Conservation (phyloP, 2,329 filamentous ascomycete genomes). For the Monosporascus sp. region DNA sequence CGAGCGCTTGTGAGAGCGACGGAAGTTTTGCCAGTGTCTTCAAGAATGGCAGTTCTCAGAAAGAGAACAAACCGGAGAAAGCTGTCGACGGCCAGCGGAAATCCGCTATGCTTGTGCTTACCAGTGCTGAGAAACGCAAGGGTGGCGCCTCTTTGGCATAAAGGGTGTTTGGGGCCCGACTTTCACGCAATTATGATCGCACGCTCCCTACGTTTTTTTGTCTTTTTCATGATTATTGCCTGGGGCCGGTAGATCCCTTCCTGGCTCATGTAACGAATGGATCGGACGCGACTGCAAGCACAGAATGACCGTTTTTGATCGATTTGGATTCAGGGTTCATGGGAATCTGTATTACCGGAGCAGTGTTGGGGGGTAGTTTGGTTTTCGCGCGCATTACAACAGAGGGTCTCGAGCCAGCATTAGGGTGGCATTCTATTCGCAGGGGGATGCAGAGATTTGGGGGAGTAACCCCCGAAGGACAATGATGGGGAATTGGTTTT, state of each 20-base stretch:
- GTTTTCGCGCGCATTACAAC: constrained; percentile 15
- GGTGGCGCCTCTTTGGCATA: constrained; percentile 37
- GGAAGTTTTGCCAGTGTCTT: constrained; percentile 64
- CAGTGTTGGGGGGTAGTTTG: constrained; percentile 9
- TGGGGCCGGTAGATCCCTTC: constrained; percentile 25
- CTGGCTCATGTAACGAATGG: constrained; percentile 19
- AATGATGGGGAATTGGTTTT: background rate
- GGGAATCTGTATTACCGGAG: constrained; percentile 12
- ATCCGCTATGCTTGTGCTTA: constrained; percentile 81
- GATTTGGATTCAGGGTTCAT: constrained; percentile 17
- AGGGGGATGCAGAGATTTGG: background rate
- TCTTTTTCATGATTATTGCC: constrained; percentile 22
- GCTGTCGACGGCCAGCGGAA: constrained; percentile 62
- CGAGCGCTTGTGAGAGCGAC: constrained; percentile 52
- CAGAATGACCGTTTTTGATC: constrained; percentile 23
- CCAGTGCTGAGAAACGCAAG: constrained; percentile 87
- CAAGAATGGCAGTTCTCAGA: constrained; percentile 49
- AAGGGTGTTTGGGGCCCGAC: constrained; percentile 5
- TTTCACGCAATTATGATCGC: constrained; percentile 25
- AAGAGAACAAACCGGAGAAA: constrained; percentile 50
- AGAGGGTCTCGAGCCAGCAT: background rate
- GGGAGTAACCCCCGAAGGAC: background rate
- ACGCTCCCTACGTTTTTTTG: constrained; percentile 24
- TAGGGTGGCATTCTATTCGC: background rate
- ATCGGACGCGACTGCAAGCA: constrained; percentile 19